Evolutionary conservation across 1,139 yeast species (phyloP), one percentile per base, ranked within the genome.

Genomic region (Saccharomyces hybrid): DNA sequence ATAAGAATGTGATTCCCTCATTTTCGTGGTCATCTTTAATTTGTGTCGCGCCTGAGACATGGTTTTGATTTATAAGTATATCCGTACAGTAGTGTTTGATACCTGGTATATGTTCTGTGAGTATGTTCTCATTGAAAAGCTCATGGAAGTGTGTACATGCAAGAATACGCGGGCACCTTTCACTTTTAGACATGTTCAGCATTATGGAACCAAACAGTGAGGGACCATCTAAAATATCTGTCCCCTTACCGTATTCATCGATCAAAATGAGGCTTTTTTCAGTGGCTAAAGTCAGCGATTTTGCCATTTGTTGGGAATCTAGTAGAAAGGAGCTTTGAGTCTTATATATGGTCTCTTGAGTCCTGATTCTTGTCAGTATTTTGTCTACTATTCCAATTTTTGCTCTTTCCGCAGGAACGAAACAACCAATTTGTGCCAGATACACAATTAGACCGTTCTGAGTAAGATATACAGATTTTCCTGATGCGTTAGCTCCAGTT

Each of bases 221-320:
- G 0, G 78, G 78, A 0, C 81, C 81, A 58, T 78, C 80, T 32
- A 69, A 57, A 0, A 70, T 60, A 61, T 76, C 79, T 0, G 80
- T 78, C 0, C 82, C 83, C 52, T 78, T 75, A 0, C 82, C 83
- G 65, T 77, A 77, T 58, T 79, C 83, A 63, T 79, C 82, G 23
- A 79, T 69, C 5, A 79, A 60, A 1, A 79, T 54, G 25, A 79
- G 58, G 6, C 79, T 76, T 48, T 61, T 68, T 0, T 66, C 62
- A 0, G 78, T 73, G 42, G 70, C 66, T 53, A 75, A 57, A 2
- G 70, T 60, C 23, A 77, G 55, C 28, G 76, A 73, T 52, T 73
- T 72, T n/a, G 77, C 69, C 61, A 78, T 70, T 59, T 78, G 80
- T 48, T 70, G 71, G 50, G 75, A 65, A 57, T 79, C 83, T 23